phyloP scores from a whole-genome alignment of 257 asterid genomes.

The Rauvolfia tetraphylla region DNA sequence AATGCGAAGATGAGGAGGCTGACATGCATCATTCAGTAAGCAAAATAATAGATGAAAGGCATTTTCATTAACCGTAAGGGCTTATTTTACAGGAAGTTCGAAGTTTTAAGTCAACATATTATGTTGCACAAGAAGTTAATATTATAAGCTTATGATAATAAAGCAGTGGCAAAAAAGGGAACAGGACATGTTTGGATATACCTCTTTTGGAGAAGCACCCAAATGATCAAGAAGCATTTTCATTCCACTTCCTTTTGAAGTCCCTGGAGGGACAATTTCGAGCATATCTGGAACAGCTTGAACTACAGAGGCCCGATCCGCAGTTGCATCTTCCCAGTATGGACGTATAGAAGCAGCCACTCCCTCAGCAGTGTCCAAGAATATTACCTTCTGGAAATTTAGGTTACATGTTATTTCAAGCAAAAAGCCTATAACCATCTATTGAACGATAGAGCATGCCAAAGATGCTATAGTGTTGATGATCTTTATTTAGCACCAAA shows the following conservation, averaged over 20 bases:
- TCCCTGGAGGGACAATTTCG: conserved; percentile 86
- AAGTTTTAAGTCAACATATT: background rate
- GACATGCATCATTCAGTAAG: background rate
- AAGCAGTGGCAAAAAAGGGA: background rate
- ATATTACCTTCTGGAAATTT: conserved; percentile 68
- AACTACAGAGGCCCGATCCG: conserved; percentile 78
- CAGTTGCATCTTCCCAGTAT: conserved; percentile 77
- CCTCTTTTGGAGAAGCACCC: conserved; percentile 85
- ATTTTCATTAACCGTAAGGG: background rate
- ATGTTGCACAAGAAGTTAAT: background rate
- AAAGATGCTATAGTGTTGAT: background rate
- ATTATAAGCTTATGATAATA: background rate
- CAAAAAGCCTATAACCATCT: background rate
- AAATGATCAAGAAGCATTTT: conserved; percentile 84
- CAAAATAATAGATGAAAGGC: background rate
- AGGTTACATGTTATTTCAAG: conserved; percentile 7
- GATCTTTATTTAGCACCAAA: background rate
- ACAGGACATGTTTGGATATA: conserved; percentile 24
- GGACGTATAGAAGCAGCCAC: conserved; percentile 72
- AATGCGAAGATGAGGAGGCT: background rate
- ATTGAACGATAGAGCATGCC: background rate
- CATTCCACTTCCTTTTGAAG: conserved; percentile 91
- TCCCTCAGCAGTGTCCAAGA: conserved; percentile 83
- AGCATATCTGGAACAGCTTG: conserved; percentile 95
- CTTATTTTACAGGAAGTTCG: background rate